A percentile compares a stretch with the other conserved stretches of the same genome.
These are phyloP conservation scores for Suhomyces anneliseae DNA, from an alignment of 1,139 yeast species.

Conservation along the genomic window DNA sequence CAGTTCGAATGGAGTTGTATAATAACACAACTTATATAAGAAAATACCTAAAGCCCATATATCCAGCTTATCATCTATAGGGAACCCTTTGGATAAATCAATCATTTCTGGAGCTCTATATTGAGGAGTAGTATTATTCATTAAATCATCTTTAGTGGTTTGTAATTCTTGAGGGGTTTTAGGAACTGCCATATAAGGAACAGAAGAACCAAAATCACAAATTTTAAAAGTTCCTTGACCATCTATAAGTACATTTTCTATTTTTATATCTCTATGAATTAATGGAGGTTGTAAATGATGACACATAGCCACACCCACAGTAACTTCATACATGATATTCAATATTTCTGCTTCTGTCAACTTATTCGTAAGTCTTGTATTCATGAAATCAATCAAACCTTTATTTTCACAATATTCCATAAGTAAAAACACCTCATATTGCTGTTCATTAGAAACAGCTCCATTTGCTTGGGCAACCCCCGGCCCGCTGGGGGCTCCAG, in stretches of 20 bases:
- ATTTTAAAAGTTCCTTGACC: conserved; percentile 71
- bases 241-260: conserved; percentile 88
- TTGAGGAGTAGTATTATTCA: conserved; percentile 96
- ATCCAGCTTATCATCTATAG: conserved; percentile 93
- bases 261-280: conserved; percentile 91
- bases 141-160: conserved; percentile 73
- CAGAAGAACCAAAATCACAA: conserved; percentile 94
- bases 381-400: conserved; percentile 92
- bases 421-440: conserved; percentile 83
- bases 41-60: conserved; percentile 96
- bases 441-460: conserved; percentile 29
- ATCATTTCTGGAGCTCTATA: conserved; percentile 97
- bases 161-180: conserved; percentile 64
- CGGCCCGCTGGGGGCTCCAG: conserved; percentile 23
- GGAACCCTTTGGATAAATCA: conserved; percentile 77
- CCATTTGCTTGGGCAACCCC: conserved; percentile 26
- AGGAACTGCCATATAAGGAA: conserved; percentile 66
- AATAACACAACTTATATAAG: conserved; percentile 86
- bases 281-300: conserved; percentile 80
- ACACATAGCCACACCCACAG: conserved; percentile 84
- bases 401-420: conserved; percentile 92
- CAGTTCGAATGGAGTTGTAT: conserved; percentile 91
- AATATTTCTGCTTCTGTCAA: conserved; percentile 81
- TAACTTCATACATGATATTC: conserved; percentile 77
- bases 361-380: conserved; percentile 79